phyloP scores from a whole-genome alignment of 148 eudicot species.

The Fallopia convolvulus region DNA sequence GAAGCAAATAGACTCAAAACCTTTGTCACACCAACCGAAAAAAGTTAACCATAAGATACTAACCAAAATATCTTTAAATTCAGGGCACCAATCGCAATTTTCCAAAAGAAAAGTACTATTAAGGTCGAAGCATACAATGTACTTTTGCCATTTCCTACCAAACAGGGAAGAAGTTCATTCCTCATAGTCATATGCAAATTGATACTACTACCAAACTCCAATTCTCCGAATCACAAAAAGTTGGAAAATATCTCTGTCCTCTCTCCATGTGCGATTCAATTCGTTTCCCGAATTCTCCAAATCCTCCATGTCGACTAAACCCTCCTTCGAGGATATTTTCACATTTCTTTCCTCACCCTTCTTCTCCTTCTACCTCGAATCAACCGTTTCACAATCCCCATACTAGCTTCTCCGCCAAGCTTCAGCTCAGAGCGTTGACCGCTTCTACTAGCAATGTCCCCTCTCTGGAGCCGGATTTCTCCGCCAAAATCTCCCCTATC shows the following conservation, averaged over 20 bases:
- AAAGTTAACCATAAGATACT: too few species aligned
- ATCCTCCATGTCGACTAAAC: conserved; percentile 5
- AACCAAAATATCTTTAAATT: too few species aligned
- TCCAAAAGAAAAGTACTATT: too few species aligned
- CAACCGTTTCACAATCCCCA: not conserved
- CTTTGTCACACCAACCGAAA: too few species aligned
- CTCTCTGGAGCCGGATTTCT: not conserved
- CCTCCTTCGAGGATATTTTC: not conserved
- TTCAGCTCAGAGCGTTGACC: conserved; percentile 14
- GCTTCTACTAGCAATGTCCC: conserved; percentile 6
- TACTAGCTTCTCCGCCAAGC: not conserved
- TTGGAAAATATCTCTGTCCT: not conserved
- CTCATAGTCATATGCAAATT: not conserved
- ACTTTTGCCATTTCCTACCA: too few species aligned
- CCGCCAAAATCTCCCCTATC: not conserved
- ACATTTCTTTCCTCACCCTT: not conserved
- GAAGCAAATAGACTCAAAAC: too few species aligned
- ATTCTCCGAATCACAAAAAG: not conserved
- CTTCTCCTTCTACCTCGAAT: not conserved
- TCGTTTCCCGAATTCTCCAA: not conserved
- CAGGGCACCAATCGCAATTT: too few species aligned
- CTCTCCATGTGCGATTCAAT: conserved; percentile 11
- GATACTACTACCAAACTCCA: not conserved
- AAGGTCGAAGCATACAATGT: too few species aligned
- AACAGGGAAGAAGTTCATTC: not conserved